These are phyloP conservation scores for Pleomassaria siparia DNA, from an alignment of 2,329 filamentous ascomycete species.

Conservation along the genomic window DNA sequence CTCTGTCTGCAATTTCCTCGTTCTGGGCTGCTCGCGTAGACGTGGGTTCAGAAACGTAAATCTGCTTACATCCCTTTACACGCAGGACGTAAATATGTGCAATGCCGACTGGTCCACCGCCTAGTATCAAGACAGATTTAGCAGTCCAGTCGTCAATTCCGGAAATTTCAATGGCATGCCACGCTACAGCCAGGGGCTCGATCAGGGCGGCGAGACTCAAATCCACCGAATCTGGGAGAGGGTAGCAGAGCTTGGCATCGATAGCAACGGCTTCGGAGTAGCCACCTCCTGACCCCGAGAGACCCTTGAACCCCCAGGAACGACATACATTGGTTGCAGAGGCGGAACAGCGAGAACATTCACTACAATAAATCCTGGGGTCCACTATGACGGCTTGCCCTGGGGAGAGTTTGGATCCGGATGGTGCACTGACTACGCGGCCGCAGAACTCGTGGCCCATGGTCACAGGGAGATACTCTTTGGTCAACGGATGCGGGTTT, in stretches of 20 bases:
- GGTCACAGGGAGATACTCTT: conserved; percentile 24
- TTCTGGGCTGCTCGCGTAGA: conserved; percentile 22
- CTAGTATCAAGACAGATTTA: conserved; percentile 24
- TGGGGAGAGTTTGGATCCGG: conserved; percentile 17
- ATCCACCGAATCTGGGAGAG: conserved; percentile 24
- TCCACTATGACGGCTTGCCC: conserved; percentile 34
- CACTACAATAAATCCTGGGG: conserved; percentile 30
- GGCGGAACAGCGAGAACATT: conserved; percentile 21
- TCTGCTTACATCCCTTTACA: conserved; percentile 29
- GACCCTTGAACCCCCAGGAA: conserved; percentile 27
- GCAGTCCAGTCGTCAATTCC: conserved; percentile 12
- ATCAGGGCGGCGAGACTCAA: conserved; percentile 28
- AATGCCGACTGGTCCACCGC: conserved; percentile 32
- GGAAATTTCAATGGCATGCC: conserved; percentile 26
- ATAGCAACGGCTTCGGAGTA: conserved; percentile 27
- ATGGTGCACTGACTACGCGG: conserved; percentile 21
- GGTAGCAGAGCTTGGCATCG: conserved; percentile 24
- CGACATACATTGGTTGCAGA: conserved; percentile 24
- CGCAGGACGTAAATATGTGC: conserved; percentile 34
- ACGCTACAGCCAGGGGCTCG: conserved; percentile 34
- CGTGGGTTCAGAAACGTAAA: conserved; percentile 31
- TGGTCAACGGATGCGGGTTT: conserved; percentile 23
- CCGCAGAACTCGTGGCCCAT: conserved; percentile 38
- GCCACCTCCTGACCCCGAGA: conserved; percentile 29
- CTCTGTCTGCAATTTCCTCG: conserved; percentile 23